These are phyloP conservation scores for Chlamydomonas schloesseri DNA, from an alignment of 139 green algal species.

Conservation along the genomic window DNA sequence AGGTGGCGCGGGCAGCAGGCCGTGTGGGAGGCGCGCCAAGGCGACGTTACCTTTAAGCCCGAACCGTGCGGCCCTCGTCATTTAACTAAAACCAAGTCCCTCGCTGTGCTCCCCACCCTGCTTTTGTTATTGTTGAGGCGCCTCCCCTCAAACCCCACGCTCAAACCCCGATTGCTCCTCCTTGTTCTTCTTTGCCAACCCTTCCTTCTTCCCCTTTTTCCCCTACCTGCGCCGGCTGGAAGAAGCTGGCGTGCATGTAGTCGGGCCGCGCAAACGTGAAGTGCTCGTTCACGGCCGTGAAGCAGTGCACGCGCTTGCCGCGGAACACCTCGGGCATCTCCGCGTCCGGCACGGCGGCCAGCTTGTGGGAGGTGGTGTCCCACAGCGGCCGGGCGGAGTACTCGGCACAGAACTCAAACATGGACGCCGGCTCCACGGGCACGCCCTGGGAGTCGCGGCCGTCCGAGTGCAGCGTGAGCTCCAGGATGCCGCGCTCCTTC, in stretches of 20 bases:
- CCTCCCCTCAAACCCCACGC: too few species aligned
- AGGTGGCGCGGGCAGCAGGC: too few species aligned
- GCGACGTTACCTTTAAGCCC: too few species aligned
- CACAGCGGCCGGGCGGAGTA: neutral
- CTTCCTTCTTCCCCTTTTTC: too few species aligned
- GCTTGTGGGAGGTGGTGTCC: constrained; percentile 3
- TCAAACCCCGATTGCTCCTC: too few species aligned
- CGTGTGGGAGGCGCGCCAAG: too few species aligned
- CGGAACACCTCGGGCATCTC: neutral
- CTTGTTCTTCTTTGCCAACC: too few species aligned
- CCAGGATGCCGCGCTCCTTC: neutral
- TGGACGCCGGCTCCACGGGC: neutral
- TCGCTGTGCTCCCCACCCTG: too few species aligned
- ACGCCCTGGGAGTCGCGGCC: neutral
- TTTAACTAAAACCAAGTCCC: too few species aligned
- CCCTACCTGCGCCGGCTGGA: neutral
- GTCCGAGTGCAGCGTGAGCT: neutral
- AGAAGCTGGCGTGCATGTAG: constrained; percentile 8
- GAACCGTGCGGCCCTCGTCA: too few species aligned
- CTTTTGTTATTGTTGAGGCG: too few species aligned
- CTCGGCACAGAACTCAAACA: neutral
- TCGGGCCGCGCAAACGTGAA: constrained; percentile 1
- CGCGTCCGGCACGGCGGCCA: neutral
- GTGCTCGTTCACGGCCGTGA: constrained; percentile 12
- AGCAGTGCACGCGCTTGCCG: neutral